Evolutionary conservation across 768 basidiomycete genomes (phyloP).

Genomic region (Obba rivulosa): DNA sequence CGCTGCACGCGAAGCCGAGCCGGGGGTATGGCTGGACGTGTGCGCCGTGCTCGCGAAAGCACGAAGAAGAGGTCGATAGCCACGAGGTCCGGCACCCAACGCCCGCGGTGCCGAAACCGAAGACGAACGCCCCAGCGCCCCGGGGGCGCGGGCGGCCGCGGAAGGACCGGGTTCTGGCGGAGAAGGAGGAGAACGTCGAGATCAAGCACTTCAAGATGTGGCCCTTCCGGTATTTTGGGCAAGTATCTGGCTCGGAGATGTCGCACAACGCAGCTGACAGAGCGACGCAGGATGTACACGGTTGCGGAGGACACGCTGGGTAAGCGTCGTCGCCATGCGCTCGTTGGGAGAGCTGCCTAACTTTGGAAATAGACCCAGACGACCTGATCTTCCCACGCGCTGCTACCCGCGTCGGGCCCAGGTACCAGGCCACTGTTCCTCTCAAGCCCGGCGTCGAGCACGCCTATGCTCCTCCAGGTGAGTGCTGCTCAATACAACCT

Average conservation of each 20-base stretch:
- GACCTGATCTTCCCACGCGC: conserved; percentile 95
- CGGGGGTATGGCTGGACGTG: conserved; percentile 98
- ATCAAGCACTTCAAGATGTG: conserved; percentile 88
- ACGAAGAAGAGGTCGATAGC: conserved; percentile 82
- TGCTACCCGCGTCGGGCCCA: conserved; percentile 84
- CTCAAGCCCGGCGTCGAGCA: conserved; percentile 25
- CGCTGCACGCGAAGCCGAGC: conserved; percentile 84
- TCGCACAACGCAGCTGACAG: conserved; percentile 10
- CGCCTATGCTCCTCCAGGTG: conserved; percentile 20
- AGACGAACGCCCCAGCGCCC: conserved; percentile 68
- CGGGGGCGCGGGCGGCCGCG: conserved; percentile 72
- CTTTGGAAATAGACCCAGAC: conserved; percentile 68
- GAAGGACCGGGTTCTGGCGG: conserved; percentile 67
- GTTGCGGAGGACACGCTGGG: conserved; percentile 89
- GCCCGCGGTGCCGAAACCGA: conserved; percentile 51
- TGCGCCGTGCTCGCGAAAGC: conserved; percentile 82
- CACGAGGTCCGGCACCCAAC: conserved; percentile 56
- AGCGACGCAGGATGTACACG: conserved; percentile 66
- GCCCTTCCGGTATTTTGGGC: conserved; percentile 98
- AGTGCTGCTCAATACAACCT: not conserved
- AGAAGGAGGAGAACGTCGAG: conserved; percentile 70
- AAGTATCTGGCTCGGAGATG: conserved; percentile 24
- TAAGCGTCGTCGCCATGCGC: conserved; percentile 28
- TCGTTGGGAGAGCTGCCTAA: conserved; percentile 14
- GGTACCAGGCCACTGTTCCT: conserved; percentile 71